Evolutionary conservation across 2,329 filamentous ascomycete genomes (phyloP).

Genomic region (Fusarium cyanostomum): DNA sequence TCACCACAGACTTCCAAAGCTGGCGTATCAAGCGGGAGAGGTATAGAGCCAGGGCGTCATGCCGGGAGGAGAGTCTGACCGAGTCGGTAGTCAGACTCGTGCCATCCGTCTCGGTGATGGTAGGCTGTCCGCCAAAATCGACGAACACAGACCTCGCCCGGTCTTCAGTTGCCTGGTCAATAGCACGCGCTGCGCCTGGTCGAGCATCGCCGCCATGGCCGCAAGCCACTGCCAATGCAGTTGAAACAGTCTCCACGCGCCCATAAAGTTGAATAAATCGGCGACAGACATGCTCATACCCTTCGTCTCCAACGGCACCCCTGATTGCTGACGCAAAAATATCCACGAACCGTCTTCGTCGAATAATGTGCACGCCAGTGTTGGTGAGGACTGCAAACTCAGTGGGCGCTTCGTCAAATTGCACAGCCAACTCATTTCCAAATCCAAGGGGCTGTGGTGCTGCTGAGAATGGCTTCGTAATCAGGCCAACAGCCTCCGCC

Average conservation of each 20-base stretch:
- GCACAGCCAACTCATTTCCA: slow-evolving; percentile 95
- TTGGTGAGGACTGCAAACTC: slow-evolving; percentile 95
- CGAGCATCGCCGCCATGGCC: slow-evolving; percentile 83
- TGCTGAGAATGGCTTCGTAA: slow-evolving; percentile 77
- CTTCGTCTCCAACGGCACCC: slow-evolving; percentile 77
- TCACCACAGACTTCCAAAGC: slow-evolving; percentile 84
- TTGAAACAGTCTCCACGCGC: slow-evolving; percentile 86
- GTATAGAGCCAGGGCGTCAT: slow-evolving; percentile 88
- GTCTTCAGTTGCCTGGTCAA: slow-evolving; percentile 87
- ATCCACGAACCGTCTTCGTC: slow-evolving; percentile 86
- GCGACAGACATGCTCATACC: slow-evolving; percentile 81
- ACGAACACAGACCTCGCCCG: slow-evolving; percentile 88
- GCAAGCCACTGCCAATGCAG: slow-evolving; percentile 92
- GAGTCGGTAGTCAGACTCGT: slow-evolving; percentile 78
- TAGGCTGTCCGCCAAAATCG: slow-evolving; percentile 89
- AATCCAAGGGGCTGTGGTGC: slow-evolving; percentile 77
- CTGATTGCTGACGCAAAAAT: slow-evolving; percentile 87
- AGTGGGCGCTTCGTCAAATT: slow-evolving; percentile 83
- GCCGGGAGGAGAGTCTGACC: slow-evolving; percentile 86
- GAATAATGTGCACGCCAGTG: slow-evolving; percentile 86
- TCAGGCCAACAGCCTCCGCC: slow-evolving; percentile 81
- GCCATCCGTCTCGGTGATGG: slow-evolving; percentile 80
- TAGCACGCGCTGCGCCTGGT: slow-evolving; percentile 77
- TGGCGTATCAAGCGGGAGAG: slow-evolving; percentile 87
- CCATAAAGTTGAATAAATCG: slow-evolving; percentile 89